Base-by-base conservation (phyloP, 225 moss, liverwort and hornwort species). In the Rhytidiadelphus loreus region DNA sequence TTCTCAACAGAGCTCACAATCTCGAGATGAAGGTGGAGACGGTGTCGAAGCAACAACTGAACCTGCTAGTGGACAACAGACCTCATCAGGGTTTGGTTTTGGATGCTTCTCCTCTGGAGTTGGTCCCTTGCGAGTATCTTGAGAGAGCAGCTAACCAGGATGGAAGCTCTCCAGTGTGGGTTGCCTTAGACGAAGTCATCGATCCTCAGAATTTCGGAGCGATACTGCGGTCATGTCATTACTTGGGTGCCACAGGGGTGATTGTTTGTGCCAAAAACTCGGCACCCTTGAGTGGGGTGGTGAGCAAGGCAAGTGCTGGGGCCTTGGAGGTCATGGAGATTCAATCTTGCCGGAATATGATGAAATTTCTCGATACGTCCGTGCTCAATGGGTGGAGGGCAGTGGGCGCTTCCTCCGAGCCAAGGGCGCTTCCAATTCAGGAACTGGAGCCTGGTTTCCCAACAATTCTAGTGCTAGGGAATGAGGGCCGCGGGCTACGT, bases 201-300 rank as follows among this genome's bases (percentile, higher is more conserved):
- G 99, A 99, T 74, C 99, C 99, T 43, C 99, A 99, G 59, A 99
- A 99, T 76, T 99, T 99, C 44, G 99, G 99, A 71, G 99, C 99
- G 10, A 95, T 99, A 53, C 85, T 99, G 85, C 92, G 99, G 43
- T 99, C 99, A 58, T 96, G 97, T 14, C 94, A 96, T 68, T 99
- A 95, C 75, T 80, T 99, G 65, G 97, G 99, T 55, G 99, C 99
- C 52, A 95, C 95, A 7, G 99, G 99, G 11, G 94, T 99, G 65
- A 83, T 99, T 18, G 99, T 97, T 2, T 99, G 99, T 85, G 95
- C 97, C 61, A 99, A 99, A 77, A 99, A 99, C 78, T 99, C 99
- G 72, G 97, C 99, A 19, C 99, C 99, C 9, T 88, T 99, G 89
- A 99, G 99, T 83, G 99, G 96, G 80, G 97, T 99, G 62, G 99